phyloP scores from a whole-genome alignment of 1,284 basidiomycete genomes.

The Ceratobasidium sp. region DNA sequence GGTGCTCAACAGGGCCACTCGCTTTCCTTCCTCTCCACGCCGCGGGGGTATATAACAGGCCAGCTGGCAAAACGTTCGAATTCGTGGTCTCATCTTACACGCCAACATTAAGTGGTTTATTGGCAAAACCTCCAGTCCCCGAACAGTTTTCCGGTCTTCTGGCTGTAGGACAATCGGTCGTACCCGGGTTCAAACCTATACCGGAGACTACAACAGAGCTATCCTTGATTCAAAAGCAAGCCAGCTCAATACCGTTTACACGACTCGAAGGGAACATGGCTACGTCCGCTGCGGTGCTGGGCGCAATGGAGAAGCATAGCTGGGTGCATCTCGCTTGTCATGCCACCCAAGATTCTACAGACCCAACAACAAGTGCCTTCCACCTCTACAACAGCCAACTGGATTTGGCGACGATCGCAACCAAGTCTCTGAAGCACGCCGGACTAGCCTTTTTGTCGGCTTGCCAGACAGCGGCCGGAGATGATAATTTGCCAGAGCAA shows the following conservation, averaged over 20 bases:
- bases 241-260: not conserved
- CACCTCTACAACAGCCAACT: not conserved
- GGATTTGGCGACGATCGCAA: not conserved
- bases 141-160: not conserved
- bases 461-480: not conserved
- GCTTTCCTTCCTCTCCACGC: constrained; percentile 21
- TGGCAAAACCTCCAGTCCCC: not conserved
- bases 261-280: not conserved
- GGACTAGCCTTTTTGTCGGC: not conserved
- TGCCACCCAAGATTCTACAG: not conserved
- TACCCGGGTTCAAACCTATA: not conserved
- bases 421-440: not conserved
- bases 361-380: not conserved
- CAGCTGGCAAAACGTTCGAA: not conserved
- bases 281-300: not conserved
- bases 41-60: not conserved
- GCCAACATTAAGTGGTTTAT: not conserved
- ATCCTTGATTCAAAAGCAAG: not conserved
- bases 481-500: not conserved
- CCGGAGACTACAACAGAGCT: not conserved
- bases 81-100: constrained; percentile 4
- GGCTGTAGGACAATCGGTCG: not conserved
- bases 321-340: not conserved
- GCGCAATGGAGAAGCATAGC: not conserved
- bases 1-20: constrained; percentile 5